Evolutionary conservation across 305 asterid species (phyloP).

Genomic region (Fraxinus floribunda): DNA sequence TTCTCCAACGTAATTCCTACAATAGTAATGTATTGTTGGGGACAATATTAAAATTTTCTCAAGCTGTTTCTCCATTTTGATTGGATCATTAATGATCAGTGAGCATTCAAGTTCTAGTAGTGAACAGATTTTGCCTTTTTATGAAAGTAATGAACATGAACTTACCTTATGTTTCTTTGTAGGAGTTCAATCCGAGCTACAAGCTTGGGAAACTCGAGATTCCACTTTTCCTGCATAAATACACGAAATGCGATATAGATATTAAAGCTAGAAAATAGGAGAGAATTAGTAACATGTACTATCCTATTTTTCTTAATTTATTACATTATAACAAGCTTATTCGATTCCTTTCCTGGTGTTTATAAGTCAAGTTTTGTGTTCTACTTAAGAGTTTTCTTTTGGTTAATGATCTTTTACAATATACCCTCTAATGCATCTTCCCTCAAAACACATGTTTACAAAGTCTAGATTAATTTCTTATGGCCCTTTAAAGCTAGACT

Average conservation of each 20-base stretch:
- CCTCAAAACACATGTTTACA: neutral
- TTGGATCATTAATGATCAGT: neutral
- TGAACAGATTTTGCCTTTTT: neutral
- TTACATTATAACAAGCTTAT: neutral
- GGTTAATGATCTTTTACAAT: neutral
- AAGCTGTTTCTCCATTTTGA: neutral
- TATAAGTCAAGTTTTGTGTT: neutral
- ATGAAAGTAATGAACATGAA: neutral
- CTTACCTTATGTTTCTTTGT: slow-evolving; percentile 58
- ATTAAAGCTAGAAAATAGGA: neutral
- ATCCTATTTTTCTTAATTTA: neutral
- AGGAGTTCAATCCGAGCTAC: slow-evolving; percentile 55
- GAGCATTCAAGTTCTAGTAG: neutral
- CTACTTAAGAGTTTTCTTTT: neutral
- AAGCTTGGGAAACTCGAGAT: slow-evolving; percentile 55
- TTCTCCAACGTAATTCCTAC: slow-evolving; percentile 64
- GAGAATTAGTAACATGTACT: neutral
- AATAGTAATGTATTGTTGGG: neutral
- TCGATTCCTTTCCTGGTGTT: neutral
- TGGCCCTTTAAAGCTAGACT: neutral
- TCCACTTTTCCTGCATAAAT: slow-evolving; percentile 49
- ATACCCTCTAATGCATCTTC: neutral
- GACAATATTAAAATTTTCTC: too few relatives aligned
- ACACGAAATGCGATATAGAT: neutral
- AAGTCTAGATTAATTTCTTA: neutral